Evolutionary conservation across 1,139 yeast genomes (phyloP).

Genomic region (Geotrichum australiense): DNA sequence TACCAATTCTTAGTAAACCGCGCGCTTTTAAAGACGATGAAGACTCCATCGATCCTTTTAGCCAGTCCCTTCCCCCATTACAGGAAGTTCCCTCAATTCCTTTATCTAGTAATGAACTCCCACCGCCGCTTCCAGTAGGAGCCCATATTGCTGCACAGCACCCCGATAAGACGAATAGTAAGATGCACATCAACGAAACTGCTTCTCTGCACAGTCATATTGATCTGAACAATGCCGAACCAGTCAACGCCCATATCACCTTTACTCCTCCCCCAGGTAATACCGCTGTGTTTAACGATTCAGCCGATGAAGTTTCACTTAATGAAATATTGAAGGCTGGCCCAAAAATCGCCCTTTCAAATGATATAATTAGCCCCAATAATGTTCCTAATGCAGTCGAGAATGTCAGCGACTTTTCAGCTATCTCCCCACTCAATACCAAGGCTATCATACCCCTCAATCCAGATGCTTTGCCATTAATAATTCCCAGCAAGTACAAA

Average conservation of each 20-base stretch:
- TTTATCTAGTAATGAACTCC: not conserved
- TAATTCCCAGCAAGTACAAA: constrained; percentile 1
- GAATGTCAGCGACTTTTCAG: constrained; percentile 1
- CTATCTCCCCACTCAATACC: constrained; percentile 1
- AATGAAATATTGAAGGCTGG: constrained; percentile 44
- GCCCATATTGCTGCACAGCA: no score
- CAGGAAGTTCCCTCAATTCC: not conserved
- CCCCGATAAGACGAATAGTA: no score
- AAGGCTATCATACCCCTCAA: constrained; percentile 1
- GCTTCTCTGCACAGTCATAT: constrained; percentile 2
- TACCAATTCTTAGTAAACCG: no score
- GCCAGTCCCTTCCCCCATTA: constrained; percentile 11
- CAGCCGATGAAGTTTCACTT: not conserved
- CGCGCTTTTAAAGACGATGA: constrained; percentile 14
- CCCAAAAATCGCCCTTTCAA: constrained; percentile 51
- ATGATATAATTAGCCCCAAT: constrained; percentile 23
- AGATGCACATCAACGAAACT: no score
- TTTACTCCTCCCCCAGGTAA: not conserved
- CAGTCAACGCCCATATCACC: not conserved
- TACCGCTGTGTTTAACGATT: not conserved
- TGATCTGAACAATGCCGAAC: constrained; percentile 1
- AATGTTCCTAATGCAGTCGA: constrained; percentile 1
- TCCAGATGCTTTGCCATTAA: not conserved
- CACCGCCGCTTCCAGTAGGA: constrained; percentile 1
- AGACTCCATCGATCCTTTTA: constrained; percentile 1